Evolutionary conservation across 2,329 filamentous ascomycete genomes (phyloP).

Genomic region (Purpureocillium takamizusanense): DNA sequence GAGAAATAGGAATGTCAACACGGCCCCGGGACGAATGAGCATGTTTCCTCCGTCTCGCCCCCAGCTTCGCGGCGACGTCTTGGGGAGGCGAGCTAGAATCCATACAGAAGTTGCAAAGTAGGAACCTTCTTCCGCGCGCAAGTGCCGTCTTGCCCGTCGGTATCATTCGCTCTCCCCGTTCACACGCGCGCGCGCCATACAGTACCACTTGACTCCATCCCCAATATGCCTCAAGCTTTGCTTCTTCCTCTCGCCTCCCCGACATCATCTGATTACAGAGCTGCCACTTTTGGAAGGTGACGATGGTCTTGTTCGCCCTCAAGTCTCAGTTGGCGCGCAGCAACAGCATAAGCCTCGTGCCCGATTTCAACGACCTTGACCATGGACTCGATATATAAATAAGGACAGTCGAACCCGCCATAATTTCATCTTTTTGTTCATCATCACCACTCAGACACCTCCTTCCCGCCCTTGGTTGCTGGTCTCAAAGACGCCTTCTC

Average conservation of each 20-base stretch:
- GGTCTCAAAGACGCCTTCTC: neutral
- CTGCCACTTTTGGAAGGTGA: constrained; percentile 10
- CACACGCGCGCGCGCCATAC: too few species aligned
- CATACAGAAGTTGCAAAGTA: constrained; percentile 2
- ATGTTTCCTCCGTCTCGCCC: neutral
- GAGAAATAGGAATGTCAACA: neutral
- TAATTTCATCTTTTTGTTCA: neutral
- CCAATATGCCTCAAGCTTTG: too few species aligned
- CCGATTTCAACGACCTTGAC: neutral
- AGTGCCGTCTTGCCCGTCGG: neutral
- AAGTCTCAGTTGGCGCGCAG: neutral
- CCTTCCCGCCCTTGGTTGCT: neutral
- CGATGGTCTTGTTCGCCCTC: neutral
- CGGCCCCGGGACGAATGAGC: neutral
- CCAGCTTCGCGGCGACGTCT: neutral
- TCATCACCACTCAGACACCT: constrained; percentile 2
- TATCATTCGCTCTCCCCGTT: too few species aligned
- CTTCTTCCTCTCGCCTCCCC: neutral
- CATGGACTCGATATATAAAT: constrained; percentile 6
- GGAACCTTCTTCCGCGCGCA: neutral
- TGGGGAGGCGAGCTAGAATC: constrained; percentile 1
- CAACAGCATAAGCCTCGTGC: too few species aligned
- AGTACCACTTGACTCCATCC: too few species aligned
- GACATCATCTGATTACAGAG: constrained; percentile 1
- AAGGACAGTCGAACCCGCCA: neutral